Conservation (phyloP, 331 rosid genomes). For the Rosa hybrid region DNA sequence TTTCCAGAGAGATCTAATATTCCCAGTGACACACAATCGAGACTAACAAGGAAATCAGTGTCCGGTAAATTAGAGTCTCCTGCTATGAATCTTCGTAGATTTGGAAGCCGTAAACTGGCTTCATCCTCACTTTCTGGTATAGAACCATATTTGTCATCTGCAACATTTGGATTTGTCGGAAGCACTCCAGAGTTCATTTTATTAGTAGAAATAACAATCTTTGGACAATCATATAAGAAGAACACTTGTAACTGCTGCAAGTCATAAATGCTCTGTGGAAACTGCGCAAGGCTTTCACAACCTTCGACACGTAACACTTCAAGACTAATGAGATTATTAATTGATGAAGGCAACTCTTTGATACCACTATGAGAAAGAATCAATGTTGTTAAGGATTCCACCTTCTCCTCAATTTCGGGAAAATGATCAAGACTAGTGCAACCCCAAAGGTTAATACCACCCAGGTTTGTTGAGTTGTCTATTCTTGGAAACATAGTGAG, state of each 20-base stretch:
- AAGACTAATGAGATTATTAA: neutral
- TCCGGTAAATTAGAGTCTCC: neutral
- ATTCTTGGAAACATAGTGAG: neutral
- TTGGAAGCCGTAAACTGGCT: neutral
- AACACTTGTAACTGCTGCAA: neutral
- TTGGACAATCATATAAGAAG: fast-evolving
- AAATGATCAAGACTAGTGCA: neutral
- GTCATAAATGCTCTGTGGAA: neutral
- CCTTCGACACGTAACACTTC: fast-evolving
- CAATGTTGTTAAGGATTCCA: neutral
- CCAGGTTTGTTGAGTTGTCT: neutral
- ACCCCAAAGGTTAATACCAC: neutral
- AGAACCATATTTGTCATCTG: neutral
- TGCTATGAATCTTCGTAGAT: neutral
- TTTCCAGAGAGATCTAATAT: neutral
- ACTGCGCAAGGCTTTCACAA: neutral
- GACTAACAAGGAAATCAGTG: neutral
- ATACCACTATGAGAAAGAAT: neutral
- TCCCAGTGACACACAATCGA: neutral
- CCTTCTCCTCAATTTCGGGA: constrained; percentile 6
- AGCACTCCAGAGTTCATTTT: neutral
- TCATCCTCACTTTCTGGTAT: neutral
- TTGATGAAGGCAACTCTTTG: neutral
- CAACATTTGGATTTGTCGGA: neutral
- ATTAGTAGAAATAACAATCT: neutral